Conservation (phyloP, 192 early-diverging fungal species). For the Backusella luteola region DNA sequence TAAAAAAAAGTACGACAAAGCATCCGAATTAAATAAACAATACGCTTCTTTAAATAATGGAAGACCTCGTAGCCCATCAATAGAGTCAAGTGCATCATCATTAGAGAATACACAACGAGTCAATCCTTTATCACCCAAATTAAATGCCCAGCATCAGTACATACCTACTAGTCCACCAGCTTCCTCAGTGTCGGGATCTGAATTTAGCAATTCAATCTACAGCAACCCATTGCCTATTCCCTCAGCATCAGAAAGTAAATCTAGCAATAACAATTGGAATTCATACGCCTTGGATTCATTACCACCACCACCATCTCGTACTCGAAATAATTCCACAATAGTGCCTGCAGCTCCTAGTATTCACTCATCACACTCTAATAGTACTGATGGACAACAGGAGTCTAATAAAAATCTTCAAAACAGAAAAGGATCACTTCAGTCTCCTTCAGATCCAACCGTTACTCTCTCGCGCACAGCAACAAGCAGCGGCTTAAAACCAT, state of each 20-base stretch:
- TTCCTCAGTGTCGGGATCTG: constrained; percentile 13
- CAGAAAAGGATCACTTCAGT: constrained; percentile 5
- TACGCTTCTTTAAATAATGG: background rate
- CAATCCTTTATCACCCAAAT: background rate
- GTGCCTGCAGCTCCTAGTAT: background rate
- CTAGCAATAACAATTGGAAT: background rate
- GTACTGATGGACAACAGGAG: background rate
- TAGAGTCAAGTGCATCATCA: constrained; percentile 12
- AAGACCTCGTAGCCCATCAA: constrained; percentile 12
- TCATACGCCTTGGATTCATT: background rate
- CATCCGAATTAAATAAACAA: constrained; percentile 9
- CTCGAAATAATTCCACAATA: background rate
- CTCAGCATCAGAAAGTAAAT: background rate
- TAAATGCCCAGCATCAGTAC: background rate
- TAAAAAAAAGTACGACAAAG: constrained; percentile 21
- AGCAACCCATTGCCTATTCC: background rate
- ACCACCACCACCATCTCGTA: constrained; percentile 10
- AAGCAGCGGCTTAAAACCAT: background rate
- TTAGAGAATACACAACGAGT: background rate
- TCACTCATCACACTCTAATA: constrained; percentile 2
- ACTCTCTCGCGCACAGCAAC: background rate
- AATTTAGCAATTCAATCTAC: background rate
- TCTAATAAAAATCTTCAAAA: background rate
- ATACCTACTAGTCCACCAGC: constrained; percentile 16
- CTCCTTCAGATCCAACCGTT: background rate